A percentile compares a stretch with the other conserved stretches of the same genome.
Evolutionary conservation across 2,329 filamentous ascomycete species (phyloP).

Genomic region (Fusarium sp.): DNA sequence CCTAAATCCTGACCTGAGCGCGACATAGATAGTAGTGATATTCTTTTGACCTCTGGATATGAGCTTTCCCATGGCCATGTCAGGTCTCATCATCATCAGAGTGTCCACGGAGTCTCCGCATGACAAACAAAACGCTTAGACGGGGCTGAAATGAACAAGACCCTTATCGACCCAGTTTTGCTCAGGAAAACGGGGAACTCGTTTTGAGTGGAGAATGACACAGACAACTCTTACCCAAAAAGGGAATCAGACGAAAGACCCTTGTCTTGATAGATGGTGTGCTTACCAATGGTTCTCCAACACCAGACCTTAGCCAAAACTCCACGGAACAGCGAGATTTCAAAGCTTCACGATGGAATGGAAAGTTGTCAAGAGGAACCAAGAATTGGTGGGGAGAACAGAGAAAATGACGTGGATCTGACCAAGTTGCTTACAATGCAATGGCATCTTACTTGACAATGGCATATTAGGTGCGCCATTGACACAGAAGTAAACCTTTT

Average conservation of each 20-base stretch:
- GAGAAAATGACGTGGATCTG: background rate
- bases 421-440: background rate
- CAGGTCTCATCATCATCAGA: background rate
- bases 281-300: conserved; percentile 14
- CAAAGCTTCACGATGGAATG: conserved; percentile 16
- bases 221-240: background rate
- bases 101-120: conserved; percentile 9
- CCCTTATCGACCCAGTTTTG: conserved; percentile 8
- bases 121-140: conserved; percentile 9
- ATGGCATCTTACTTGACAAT: background rate
- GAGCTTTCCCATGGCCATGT: background rate
- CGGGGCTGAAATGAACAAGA: background rate
- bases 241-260: background rate
- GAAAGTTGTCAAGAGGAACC: no score
- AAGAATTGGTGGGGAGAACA: background rate
- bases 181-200: background rate
- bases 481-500: background rate
- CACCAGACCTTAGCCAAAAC: background rate
- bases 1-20: background rate
- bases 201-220: background rate
- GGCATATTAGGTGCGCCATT: background rate
- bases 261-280: background rate
- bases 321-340: conserved; percentile 25
- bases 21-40: background rate
- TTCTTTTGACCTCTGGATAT: background rate